A percentile compares a stretch with the other conserved stretches of the same genome.
These are phyloP conservation scores for Podospora anserina DNA, from an alignment of 495 filamentous ascomycete genomes.

Conservation along the genomic window DNA sequence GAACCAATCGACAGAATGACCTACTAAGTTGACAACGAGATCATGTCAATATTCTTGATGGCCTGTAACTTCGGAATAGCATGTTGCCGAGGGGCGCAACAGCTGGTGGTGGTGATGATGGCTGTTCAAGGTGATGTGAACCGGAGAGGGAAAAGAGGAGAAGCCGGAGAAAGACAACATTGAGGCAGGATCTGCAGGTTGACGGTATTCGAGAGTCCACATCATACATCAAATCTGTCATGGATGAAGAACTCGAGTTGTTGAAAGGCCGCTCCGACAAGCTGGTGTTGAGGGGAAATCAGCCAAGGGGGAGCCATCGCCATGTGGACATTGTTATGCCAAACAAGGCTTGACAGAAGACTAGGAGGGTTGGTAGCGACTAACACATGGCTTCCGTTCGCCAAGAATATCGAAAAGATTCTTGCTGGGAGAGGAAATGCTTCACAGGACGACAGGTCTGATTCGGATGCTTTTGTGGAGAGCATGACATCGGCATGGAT, in stretches of 20 bases:
- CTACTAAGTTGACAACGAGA: not conserved
- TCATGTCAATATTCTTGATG: not conserved
- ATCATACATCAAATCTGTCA: constrained; percentile 15
- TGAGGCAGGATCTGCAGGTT: constrained; percentile 38
- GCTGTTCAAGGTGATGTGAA: not conserved
- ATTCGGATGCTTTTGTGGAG: constrained; percentile 9
- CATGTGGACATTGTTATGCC: constrained; percentile 39
- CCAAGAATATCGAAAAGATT: constrained; percentile 11
- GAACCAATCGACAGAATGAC: not conserved
- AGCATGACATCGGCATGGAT: constrained; percentile 12
- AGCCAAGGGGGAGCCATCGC: constrained; percentile 54
- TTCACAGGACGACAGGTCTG: not conserved
- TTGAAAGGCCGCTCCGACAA: constrained; percentile 6
- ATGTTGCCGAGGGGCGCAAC: not conserved
- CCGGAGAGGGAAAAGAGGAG: not conserved
- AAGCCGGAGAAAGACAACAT: not conserved
- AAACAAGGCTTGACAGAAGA: constrained; percentile 5
- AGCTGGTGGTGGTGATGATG: not conserved
- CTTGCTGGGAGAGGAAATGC: not conserved
- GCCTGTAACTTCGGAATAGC: not conserved
- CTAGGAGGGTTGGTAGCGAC: constrained; percentile 46
- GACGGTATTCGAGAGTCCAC: constrained; percentile 44
- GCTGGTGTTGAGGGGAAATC: constrained; percentile 45
- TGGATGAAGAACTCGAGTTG: constrained; percentile 7
- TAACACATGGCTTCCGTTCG: constrained; percentile 53